Percentiles rank a stretch among this genome's conserved stretches.
Evolutionary conservation across 2,329 filamentous ascomycete genomes (phyloP).

Genomic region (Pyricularia sp.): DNA sequence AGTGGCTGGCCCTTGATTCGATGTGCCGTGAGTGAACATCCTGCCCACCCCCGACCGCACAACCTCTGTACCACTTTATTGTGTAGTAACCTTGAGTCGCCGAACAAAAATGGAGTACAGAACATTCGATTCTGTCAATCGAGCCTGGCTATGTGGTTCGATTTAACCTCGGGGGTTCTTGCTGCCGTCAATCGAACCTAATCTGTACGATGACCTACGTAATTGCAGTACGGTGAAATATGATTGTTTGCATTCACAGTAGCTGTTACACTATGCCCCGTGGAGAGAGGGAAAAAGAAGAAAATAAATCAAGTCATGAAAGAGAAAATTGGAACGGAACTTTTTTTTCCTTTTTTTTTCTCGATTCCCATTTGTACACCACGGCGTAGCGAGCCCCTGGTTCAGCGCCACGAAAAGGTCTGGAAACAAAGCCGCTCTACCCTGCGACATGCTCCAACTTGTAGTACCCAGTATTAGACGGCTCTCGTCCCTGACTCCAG

Average conservation of each 20-base stretch:
- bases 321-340: neutral
- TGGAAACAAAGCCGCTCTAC: neutral
- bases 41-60: neutral
- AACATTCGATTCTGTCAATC: constrained; percentile 1
- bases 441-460: neutral
- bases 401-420: neutral
- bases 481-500: neutral
- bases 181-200: neutral
- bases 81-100: neutral
- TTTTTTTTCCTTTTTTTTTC: neutral
- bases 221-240: neutral
- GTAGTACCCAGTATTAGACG: neutral
- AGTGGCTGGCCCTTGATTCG: neutral
- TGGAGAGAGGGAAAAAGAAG: neutral
- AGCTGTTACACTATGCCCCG: neutral
- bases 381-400: neutral
- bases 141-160: neutral
- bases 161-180: neutral
- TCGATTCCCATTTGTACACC: neutral
- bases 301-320: neutral
- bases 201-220: neutral
- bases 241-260: neutral
- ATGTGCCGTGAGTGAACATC: neutral
- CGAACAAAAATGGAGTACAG: neutral
- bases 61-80: neutral